Base-by-base conservation (phyloP, 768 basidiomycete genomes). In the Leccinum disarticulatum region DNA sequence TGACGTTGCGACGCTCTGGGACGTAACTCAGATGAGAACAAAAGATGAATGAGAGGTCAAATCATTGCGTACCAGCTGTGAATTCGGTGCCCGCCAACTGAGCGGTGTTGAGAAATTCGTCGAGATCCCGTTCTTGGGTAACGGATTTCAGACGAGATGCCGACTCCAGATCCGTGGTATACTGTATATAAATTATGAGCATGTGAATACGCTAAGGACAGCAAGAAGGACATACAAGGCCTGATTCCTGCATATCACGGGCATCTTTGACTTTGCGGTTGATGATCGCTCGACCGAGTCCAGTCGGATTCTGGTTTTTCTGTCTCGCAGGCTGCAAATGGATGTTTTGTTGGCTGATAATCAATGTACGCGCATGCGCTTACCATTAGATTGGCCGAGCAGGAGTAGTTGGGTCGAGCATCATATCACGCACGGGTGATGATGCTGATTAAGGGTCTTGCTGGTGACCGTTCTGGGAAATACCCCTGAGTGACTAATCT, bases 81-180 rank as follows among this genome's bases (percentile, higher is more conserved):
- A 99, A 99, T 66, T 99, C 93, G 11, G 91, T 91, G 54, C 90
- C 96, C 14, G 97, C 97, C 56, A 99, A 79, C 67, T 94, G 91
- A 10, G 97, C 97, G 13, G 93, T 97, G 69, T 86, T 95, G 57
- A 99, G 75, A 72, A 99, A 99, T 74, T 95, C 96, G 65, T 98
- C 95, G 19, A 99, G 79, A 77, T 98, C 95, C 57, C 86, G 80
- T 76, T 99, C 96, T 76, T 98, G 95, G 0, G 97, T 99, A 22
- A 99, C 87, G 0, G 96, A 98, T 70, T 88, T 85, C 38, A 99
- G 81, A 35, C 87, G 86, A 55, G 80, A 80, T 7, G 85, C 81
- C 11, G 81, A 72, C 57, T 91, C 88, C 19, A 86, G 54, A 66
- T 96, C 93, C 2, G 90, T 87, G 5, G 85, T 83, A 73, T 90